Evolutionary conservation across 306 rosid species (phyloP).

Genomic region (Purshia tridentata): DNA sequence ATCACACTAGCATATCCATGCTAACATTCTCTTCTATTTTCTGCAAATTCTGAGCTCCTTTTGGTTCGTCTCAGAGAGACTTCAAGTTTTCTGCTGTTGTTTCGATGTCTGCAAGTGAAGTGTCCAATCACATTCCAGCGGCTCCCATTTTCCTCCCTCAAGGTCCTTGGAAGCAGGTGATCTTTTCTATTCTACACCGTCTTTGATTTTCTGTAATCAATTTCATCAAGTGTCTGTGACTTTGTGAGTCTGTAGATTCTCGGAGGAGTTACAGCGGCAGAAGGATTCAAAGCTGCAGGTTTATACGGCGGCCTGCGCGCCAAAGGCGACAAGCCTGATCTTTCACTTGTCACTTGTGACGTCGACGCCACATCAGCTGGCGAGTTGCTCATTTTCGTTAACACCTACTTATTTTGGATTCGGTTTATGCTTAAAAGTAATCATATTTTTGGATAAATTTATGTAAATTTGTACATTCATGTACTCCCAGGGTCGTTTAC

Average conservation of each 20-base stretch:
- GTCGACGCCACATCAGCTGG: slow-evolving; percentile 94
- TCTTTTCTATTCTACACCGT: background rate
- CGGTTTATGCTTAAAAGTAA: background rate
- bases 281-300: slow-evolving; percentile 90
- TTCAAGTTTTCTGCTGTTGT: slow-evolving; percentile 36
- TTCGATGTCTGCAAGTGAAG: slow-evolving; percentile 30
- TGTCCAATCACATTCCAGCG: slow-evolving; percentile 49
- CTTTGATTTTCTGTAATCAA: background rate
- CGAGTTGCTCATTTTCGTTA: slow-evolving; percentile 19
- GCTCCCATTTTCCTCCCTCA: slow-evolving; percentile 87
- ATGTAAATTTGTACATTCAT: background rate
- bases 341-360: slow-evolving; percentile 88
- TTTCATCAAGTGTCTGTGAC: background rate
- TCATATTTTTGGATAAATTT: background rate
- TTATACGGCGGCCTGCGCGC: slow-evolving; percentile 83
- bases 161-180: slow-evolving; percentile 94
- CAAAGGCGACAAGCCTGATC: slow-evolving; percentile 78
- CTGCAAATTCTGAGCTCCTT: slow-evolving; percentile 22
- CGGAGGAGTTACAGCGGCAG: slow-evolving; percentile 92
- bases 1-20: too few species aligned
- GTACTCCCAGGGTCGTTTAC: slow-evolving; percentile 71
- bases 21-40: background rate
- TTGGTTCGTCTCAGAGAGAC: slow-evolving; percentile 22
- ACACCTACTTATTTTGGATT: background rate
- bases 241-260: slow-evolving; percentile 46